A percentile compares a stretch with the other conserved stretches of the same genome.
Evolutionary conservation across 768 basidiomycete species (phyloP).

Genomic region (Gautieria morchelliformis): DNA sequence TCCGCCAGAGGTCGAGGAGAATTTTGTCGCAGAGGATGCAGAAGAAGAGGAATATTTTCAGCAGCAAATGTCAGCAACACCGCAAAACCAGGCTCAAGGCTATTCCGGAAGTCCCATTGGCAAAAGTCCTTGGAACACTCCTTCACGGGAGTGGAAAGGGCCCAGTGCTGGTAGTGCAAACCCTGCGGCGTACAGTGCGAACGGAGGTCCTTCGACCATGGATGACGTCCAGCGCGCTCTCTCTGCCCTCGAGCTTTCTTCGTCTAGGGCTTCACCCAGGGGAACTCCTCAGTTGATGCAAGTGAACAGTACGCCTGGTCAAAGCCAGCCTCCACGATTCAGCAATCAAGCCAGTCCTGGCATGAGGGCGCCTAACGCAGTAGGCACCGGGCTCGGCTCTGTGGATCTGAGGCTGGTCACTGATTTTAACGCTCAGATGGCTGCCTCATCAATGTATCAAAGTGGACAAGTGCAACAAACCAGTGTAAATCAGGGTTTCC

Average conservation of each 20-base stretch:
- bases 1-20: constrained; percentile 32
- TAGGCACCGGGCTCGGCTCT: not conserved
- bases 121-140: constrained; percentile 3
- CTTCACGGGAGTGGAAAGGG: not conserved
- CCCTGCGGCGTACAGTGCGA: constrained; percentile 4
- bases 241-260: constrained; percentile 51
- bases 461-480: constrained; percentile 5
- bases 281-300: constrained; percentile 3
- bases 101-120: not conserved
- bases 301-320: constrained; percentile 24
- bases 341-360: constrained; percentile 38
- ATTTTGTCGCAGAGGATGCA: constrained; percentile 20
- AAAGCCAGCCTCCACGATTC: constrained; percentile 63
- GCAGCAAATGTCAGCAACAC: constrained; percentile 29
- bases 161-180: not conserved
- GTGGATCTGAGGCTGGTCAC: constrained; percentile 3
- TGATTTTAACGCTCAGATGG: not conserved
- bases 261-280: constrained; percentile 1
- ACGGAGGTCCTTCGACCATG: constrained; percentile 28
- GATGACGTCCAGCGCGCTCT: constrained; percentile 75
- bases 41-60: constrained; percentile 48
- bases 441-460: constrained; percentile 1
- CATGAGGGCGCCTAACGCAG: constrained; percentile 14
- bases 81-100: constrained; percentile 18
- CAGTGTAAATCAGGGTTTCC: constrained; percentile 23